Conservation (phyloP, 768 basidiomycete species). For the Boletus subcaerulescens region DNA sequence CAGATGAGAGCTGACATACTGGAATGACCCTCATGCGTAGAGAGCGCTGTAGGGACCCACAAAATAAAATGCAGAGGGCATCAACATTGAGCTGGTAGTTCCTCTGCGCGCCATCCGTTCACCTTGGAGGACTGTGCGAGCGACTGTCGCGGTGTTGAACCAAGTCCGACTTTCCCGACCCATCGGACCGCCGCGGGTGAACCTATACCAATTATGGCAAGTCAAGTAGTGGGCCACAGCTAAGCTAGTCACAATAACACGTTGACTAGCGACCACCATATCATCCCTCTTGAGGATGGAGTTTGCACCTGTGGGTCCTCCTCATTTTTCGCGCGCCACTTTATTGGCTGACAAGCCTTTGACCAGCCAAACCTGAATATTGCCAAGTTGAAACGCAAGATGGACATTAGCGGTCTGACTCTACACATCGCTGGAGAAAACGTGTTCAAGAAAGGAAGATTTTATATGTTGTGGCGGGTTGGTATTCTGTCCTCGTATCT, state of each 20-base stretch:
- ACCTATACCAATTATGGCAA: slow-evolving; percentile 19
- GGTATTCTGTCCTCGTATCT: neutral
- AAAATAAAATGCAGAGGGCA: neutral
- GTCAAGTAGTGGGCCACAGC: slow-evolving; percentile 20
- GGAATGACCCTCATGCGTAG: slow-evolving; percentile 1
- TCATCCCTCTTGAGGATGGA: slow-evolving; percentile 18
- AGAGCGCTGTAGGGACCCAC: slow-evolving; percentile 9
- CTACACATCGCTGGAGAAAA: slow-evolving; percentile 13
- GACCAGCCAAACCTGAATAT: slow-evolving; percentile 20
- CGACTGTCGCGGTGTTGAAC: neutral
- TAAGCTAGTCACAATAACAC: slow-evolving; percentile 11
- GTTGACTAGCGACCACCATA: slow-evolving; percentile 14
- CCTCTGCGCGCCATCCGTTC: neutral
- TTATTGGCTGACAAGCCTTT: slow-evolving; percentile 1
- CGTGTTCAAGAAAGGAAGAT: slow-evolving; percentile 11
- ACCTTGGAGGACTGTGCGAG: neutral
- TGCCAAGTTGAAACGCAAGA: slow-evolving; percentile 21
- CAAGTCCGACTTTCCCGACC: no score
- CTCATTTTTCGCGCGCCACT: neutral
- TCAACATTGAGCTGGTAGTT: neutral
- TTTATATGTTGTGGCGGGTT: slow-evolving; percentile 30
- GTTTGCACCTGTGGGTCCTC: slow-evolving; percentile 30
- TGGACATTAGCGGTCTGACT: slow-evolving; percentile 25
- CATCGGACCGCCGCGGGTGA: no score
- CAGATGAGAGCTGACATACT: slow-evolving; percentile 2